Percentiles rank a stretch among this genome's conserved stretches.
phyloP scores from a whole-genome alignment of 176 grass and related monocot species.

The Oropetium thomaeum region DNA sequence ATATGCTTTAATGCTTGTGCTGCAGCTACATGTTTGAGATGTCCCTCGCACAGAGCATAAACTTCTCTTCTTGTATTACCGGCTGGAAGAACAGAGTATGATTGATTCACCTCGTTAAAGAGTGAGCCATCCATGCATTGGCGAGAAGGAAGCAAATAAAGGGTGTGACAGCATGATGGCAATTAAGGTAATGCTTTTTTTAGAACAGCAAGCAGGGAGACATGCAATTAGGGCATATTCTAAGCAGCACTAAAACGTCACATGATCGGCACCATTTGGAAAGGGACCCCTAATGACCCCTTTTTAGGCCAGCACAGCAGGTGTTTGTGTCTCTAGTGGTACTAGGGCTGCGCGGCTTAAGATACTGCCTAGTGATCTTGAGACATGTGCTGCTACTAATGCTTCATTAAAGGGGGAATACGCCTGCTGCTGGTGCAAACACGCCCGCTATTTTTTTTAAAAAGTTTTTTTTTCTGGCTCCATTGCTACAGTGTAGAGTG shows the following conservation, averaged over 20 bases:
- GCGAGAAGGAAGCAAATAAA: conserved; percentile 1
- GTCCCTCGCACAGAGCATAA: conserved; percentile 20
- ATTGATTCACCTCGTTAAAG: conserved; percentile 10
- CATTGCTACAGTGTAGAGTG: not conserved
- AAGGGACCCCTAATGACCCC: conserved; percentile 41
- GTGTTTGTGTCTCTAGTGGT: conserved; percentile 46
- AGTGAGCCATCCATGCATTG: not conserved
- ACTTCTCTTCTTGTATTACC: conserved; percentile 2
- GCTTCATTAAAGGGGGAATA: conserved; percentile 43
- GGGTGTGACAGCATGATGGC: conserved; percentile 31
- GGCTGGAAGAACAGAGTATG: not conserved
- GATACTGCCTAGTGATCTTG: conserved; percentile 53
- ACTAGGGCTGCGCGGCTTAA: conserved; percentile 30
- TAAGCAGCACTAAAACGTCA: conserved; percentile 45
- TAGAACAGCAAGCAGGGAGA: not conserved
- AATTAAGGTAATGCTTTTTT: conserved; percentile 5
- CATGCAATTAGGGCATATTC: conserved; percentile 35
- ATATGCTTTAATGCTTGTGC: not conserved
- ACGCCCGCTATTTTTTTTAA: not conserved
- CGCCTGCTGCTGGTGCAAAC: conserved; percentile 14
- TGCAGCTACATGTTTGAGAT: conserved; percentile 22
- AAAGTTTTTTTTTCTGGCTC: not conserved
- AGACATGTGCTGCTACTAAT: conserved; percentile 57
- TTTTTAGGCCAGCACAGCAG: conserved; percentile 52
- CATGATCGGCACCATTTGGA: conserved; percentile 53